Evolutionary conservation across 345 rosid genomes (phyloP), one percentile per base, ranked within the genome.

Genomic region (Eucalyptus shirleyi): DNA sequence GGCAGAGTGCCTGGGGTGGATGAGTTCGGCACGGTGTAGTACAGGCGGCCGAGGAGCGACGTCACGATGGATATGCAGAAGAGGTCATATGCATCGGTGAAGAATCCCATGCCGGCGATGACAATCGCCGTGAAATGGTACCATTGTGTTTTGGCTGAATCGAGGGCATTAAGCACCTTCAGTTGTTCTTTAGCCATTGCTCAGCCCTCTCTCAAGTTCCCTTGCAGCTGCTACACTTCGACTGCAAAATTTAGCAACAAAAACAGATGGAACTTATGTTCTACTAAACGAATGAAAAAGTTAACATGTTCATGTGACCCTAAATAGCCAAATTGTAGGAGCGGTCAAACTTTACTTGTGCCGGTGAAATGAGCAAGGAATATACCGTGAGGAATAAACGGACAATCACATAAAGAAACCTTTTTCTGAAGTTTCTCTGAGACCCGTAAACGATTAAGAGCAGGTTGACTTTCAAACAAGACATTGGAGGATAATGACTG

Each of bases 61-160:
- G 91, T 85, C 88, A 95, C 91, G 3, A 94, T 92, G 18, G 97
- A 92, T 90, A 95, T 90, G 88, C 97, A 94, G 90, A 95, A 94
- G 93, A 95, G 94, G 69, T 94, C 96, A 60, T 95, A 95, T 19
- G 96, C 93, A 69, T 94, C 97, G 28, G 93, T 93, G 93, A 95
- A 95, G 87, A 95, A 93, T 1, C 97, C 97, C 96, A 95, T 94
- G 12, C 96, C 95, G 15, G 97, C 95, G n/a, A 95, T 77, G 69
- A 94, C 65, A 40, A 94, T 95, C 62, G 96, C 96, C 89, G 92
- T 94, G 94, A 94, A 95, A 89, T 95, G 97, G 88, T 95, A 95
- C 88, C 83, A 90, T 87, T 95, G 96, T 6, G 95, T 92, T 90
- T 53, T 94, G 47, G 96, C 94, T 1, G 89, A 34, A 87, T 95